Conservation (phyloP, 768 basidiomycete genomes). For the Serendipita indica region DNA sequence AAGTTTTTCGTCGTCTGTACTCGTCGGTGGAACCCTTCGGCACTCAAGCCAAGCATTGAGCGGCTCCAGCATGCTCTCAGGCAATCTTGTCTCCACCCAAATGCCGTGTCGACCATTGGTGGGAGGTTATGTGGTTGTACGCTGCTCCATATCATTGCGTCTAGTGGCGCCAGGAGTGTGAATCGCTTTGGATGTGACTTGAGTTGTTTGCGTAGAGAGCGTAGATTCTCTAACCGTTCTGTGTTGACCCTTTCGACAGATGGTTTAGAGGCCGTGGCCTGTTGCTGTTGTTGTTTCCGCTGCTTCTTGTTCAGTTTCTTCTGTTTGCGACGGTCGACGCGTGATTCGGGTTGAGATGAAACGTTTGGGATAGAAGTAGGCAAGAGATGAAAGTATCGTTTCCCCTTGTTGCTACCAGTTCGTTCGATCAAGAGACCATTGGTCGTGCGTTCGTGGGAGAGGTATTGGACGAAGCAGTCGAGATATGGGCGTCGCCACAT, state of each 20-base stretch:
- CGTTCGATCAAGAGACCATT: not conserved
- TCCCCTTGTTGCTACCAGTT: not conserved
- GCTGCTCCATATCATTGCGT: constrained; percentile 81
- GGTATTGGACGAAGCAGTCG: not conserved
- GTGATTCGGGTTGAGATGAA: not conserved
- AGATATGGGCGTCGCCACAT: not conserved
- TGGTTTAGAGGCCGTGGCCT: not conserved
- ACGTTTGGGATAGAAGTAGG: not conserved
- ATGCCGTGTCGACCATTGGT: constrained; percentile 56
- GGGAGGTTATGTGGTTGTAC: constrained; percentile 67
- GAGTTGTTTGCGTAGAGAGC: not conserved
- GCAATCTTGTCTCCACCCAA: constrained; percentile 24
- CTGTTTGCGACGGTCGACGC: not conserved
- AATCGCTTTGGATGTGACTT: not conserved
- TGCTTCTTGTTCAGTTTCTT: not conserved
- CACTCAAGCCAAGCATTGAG: constrained; percentile 52
- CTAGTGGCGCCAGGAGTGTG: constrained; percentile 36
- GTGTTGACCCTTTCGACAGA: no score
- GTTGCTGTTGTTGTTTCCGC: not conserved
- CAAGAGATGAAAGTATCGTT: not conserved
- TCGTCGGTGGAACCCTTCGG: constrained; percentile 46
- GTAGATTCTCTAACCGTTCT: not conserved
- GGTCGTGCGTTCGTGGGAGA: not conserved
- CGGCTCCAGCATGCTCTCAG: constrained; percentile 64
- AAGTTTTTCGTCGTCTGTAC: constrained; percentile 60